Evolutionary conservation across 306 rosid species (phyloP).

Genomic region (Senna siamea): DNA sequence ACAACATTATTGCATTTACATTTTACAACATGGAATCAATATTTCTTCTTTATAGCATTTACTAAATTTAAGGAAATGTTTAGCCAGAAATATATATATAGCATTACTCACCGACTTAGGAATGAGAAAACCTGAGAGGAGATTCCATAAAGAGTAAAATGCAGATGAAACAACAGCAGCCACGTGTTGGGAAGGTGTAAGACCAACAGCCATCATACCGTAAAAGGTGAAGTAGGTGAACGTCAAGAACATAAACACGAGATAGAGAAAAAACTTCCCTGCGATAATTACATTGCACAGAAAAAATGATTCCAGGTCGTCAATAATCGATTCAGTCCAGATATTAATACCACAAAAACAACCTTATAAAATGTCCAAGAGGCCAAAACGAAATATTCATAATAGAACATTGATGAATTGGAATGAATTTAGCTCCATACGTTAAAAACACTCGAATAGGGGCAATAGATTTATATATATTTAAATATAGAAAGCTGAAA

Average conservation of each 20-base stretch:
- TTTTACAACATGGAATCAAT: no score
- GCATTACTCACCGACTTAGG: slow-evolving; percentile 75
- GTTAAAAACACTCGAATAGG: no score
- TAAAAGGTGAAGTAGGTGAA: slow-evolving; percentile 94
- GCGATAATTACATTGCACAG: slow-evolving; percentile 47
- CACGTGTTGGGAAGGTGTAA: slow-evolving; percentile 77
- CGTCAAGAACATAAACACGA: slow-evolving; percentile 87
- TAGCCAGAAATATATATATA: not conserved
- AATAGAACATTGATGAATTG: no score
- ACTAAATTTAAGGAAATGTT: not conserved
- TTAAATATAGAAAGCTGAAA: slow-evolving; percentile 9
- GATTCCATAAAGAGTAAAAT: slow-evolving; percentile 94
- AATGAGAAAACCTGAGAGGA: slow-evolving; percentile 90
- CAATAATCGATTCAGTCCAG: not conserved
- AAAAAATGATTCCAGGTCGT: not conserved
- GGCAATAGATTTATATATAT: no score
- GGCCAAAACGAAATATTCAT: no score
- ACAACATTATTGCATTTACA: no score
- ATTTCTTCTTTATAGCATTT: no score
- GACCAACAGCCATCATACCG: slow-evolving; percentile 95
- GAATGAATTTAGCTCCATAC: no score
- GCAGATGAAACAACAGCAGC: slow-evolving; percentile 94
- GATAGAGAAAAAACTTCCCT: slow-evolving; percentile 80
- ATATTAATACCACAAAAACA: not conserved
- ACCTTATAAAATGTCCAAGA: no score